Evolutionary conservation across 805 yeast species (phyloP).

Genomic region (Starmerella geochares): DNA sequence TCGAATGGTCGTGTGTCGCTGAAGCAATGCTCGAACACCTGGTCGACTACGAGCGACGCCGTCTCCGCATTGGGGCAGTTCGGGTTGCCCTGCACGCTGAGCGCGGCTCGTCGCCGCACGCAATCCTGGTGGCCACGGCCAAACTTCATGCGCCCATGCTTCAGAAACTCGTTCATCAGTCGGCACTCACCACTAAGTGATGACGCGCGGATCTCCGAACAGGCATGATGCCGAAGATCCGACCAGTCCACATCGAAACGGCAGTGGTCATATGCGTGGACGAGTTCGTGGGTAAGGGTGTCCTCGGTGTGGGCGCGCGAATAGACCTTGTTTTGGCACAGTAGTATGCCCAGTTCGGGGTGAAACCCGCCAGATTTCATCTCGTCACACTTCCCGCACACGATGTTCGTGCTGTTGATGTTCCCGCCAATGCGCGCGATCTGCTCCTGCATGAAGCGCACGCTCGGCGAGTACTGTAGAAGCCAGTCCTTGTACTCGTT

Average conservation of each 20-base stretch:
- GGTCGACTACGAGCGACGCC: constrained; percentile 70
- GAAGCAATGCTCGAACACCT: constrained; percentile 88
- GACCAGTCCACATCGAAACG: constrained; percentile 81
- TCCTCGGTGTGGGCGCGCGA: constrained; percentile 80
- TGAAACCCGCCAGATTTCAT: constrained; percentile 84
- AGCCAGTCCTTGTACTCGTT: constrained; percentile 72
- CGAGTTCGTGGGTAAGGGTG: constrained; percentile 80
- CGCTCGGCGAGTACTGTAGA: constrained; percentile 63
- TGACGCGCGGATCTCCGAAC: constrained; percentile 90
- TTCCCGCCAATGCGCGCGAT: constrained; percentile 56
- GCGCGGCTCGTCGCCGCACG: constrained; percentile 74
- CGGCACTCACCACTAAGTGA: constrained; percentile 92
- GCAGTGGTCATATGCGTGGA: constrained; percentile 85
- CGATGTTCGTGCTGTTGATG: constrained; percentile 43
- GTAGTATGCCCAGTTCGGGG: constrained; percentile 73
- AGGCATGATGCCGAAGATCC: constrained; percentile 85
- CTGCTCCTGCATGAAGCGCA: constrained; percentile 76
- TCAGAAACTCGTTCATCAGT: constrained; percentile 67
- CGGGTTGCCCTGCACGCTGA: constrained; percentile 82
- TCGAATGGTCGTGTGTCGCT: constrained; percentile 95
- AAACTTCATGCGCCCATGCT: constrained; percentile 43
- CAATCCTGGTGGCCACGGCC: constrained; percentile 83
- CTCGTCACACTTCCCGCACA: constrained; percentile 78
- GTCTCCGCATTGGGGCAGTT: constrained; percentile 59
- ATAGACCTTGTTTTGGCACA: constrained; percentile 73